Conservation (phyloP, 768 basidiomycete species). For the Boletus vinaceobasis region DNA sequence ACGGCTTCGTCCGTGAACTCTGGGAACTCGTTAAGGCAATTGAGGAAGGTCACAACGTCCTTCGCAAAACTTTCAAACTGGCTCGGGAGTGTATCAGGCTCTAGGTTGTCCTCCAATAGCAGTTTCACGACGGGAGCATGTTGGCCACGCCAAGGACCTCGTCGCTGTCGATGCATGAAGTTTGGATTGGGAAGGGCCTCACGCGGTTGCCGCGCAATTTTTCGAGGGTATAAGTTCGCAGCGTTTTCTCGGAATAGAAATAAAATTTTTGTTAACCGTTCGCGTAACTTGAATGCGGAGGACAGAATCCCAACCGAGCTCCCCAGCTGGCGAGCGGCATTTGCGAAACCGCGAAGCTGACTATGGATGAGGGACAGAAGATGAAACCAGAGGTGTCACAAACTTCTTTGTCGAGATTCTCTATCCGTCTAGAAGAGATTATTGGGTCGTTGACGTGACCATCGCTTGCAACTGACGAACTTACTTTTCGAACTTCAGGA, state of each 20-base stretch:
- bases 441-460: conserved; percentile 4
- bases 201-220: conserved; percentile 37
- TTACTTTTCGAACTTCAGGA: conserved; percentile 47
- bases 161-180: conserved; percentile 32
- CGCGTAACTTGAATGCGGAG: conserved; percentile 49
- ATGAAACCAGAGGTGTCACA: conserved; percentile 1
- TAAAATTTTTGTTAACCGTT: conserved; percentile 48
- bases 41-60: conserved; percentile 51
- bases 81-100: conserved; percentile 46
- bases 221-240: conserved; percentile 53
- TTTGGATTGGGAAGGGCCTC: conserved; percentile 39
- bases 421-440: conserved; percentile 37
- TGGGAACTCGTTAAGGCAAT: conserved; percentile 54
- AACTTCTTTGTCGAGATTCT: conserved; percentile 48
- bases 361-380: conserved; percentile 9
- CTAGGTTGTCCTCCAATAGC: conserved; percentile 38
- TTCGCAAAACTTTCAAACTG: conserved; percentile 46
- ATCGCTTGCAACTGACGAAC: conserved; percentile 8
- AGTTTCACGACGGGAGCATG: conserved; percentile 38
- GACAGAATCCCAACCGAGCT: conserved; percentile 56
- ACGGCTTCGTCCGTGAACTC: conserved; percentile 54
- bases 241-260: conserved; percentile 55
- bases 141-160: conserved; percentile 31
- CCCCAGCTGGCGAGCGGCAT: conserved; percentile 53
- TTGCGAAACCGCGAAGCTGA: conserved; percentile 51